Conservation (phyloP, 306 rosid species). For the Gillenia trifoliata region DNA sequence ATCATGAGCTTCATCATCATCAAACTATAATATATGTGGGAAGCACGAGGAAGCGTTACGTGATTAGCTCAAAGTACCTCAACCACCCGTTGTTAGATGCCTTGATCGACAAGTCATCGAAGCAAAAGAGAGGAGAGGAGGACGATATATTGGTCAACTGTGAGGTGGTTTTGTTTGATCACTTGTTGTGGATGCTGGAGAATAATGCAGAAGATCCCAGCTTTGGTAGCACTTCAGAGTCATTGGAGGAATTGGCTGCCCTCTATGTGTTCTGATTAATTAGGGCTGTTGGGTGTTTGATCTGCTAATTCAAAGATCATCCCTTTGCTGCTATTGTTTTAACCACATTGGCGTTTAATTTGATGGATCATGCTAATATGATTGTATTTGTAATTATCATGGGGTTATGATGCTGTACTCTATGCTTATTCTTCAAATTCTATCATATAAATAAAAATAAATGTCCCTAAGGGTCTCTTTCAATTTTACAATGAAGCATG, state of each 20-base stretch:
- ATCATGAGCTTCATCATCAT: slow-evolving; percentile 8
- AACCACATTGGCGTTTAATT: background rate
- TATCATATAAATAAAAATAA: background rate
- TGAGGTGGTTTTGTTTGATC: slow-evolving; percentile 90
- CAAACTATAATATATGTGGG: slow-evolving; percentile 61
- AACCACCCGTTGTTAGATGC: slow-evolving; percentile 69
- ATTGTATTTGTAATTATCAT: background rate
- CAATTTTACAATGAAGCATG: background rate
- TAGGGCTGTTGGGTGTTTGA: background rate
- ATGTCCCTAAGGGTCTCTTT: background rate
- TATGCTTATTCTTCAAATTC: background rate
- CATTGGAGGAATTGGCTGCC: slow-evolving; percentile 83
- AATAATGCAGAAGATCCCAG: slow-evolving; percentile 78
- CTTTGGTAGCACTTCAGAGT: slow-evolving; percentile 43
- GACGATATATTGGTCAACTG: slow-evolving; percentile 50
- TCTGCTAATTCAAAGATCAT: slow-evolving; percentile 1
- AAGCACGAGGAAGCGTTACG: slow-evolving; percentile 67
- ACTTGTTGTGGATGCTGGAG: slow-evolving; percentile 85
- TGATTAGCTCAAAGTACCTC: slow-evolving; percentile 54
- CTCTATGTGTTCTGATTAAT: slow-evolving; percentile 50
- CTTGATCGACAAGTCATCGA: slow-evolving; percentile 53
- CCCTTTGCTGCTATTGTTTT: background rate
- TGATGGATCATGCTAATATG: background rate
- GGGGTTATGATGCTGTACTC: background rate
- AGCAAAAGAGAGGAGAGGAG: slow-evolving; percentile 16